Evolutionary conservation across 106 monocot species (phyloP).

Genomic region (Chionographis japonica): DNA sequence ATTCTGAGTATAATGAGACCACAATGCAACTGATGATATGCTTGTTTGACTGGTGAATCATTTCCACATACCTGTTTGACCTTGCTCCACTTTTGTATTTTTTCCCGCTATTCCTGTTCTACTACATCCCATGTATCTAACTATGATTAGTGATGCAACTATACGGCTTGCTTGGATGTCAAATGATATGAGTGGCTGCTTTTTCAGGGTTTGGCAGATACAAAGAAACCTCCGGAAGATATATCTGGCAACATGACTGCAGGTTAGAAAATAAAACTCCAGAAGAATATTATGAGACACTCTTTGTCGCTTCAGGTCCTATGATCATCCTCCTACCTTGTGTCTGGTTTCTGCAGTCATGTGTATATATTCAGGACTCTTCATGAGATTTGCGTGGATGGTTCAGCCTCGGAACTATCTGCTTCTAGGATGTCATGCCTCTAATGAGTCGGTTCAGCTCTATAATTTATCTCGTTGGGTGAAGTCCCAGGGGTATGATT

Average conservation of each 20-base stretch:
- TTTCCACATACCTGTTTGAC: no score
- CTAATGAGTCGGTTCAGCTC: slow-evolving; percentile 94
- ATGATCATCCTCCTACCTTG: background rate
- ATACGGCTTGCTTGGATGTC: background rate
- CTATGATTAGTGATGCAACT: no score
- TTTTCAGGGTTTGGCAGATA: slow-evolving; percentile 87
- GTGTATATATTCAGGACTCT: slow-evolving; percentile 92
- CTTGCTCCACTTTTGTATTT: no score
- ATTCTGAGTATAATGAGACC: no score
- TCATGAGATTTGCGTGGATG: slow-evolving; percentile 99
- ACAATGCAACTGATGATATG: no score
- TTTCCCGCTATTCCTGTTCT: no score
- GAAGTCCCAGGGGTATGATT: slow-evolving; percentile 59
- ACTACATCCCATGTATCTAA: no score
- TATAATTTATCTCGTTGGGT: slow-evolving; percentile 92
- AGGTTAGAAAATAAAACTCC: slow-evolving; percentile 32
- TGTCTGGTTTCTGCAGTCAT: slow-evolving; percentile 48
- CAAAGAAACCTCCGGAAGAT: slow-evolving; percentile 87
- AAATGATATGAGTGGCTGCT: slow-evolving; percentile 5
- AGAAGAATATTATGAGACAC: background rate
- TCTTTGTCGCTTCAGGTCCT: background rate
- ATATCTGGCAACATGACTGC: slow-evolving; percentile 98
- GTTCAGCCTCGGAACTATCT: slow-evolving; percentile 93
- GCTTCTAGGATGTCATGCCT: slow-evolving; percentile 93
- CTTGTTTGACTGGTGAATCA: no score